Percentiles rank a stretch among this genome's conserved stretches.
These are phyloP conservation scores for Citrus sp. DNA, from an alignment of 345 rosid genomes.

Conservation along the genomic window DNA sequence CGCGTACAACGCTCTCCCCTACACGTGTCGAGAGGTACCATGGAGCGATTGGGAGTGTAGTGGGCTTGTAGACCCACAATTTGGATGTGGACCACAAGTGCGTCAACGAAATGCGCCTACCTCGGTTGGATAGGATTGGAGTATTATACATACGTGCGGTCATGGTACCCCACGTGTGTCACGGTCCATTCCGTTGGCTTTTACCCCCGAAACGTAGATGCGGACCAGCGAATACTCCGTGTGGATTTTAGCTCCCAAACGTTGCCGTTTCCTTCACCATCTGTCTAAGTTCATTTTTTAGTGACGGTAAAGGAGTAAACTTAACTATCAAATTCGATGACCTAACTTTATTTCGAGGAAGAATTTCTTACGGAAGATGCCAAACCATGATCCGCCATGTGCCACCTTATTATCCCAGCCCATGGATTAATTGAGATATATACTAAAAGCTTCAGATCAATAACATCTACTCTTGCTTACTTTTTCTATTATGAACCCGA, in stretches of 20 bases:
- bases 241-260: not conserved
- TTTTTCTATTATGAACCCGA: not conserved
- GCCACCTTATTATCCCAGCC: not conserved
- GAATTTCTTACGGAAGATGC: too few relatives aligned
- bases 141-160: not conserved
- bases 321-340: not conserved
- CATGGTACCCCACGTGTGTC: not conserved
- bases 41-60: not conserved
- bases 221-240: not conserved
- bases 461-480: not conserved
- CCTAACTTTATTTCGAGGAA: not conserved
- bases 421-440: not conserved
- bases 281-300: too few relatives aligned
- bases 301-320: too few relatives aligned
- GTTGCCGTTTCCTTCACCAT: not conserved
- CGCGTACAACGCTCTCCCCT: not conserved
- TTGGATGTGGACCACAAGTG: conserved; percentile 4
- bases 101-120: conserved; percentile 1
- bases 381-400: not conserved
- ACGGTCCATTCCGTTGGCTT: too few relatives aligned
- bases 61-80: not conserved
- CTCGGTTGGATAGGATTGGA: not conserved
- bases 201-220: too few relatives aligned
- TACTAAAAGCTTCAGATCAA: not conserved
- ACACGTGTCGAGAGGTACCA: not conserved